Evolutionary conservation across 495 filamentous ascomycete genomes (phyloP).

Genomic region (Trichoderma erinaceum): DNA sequence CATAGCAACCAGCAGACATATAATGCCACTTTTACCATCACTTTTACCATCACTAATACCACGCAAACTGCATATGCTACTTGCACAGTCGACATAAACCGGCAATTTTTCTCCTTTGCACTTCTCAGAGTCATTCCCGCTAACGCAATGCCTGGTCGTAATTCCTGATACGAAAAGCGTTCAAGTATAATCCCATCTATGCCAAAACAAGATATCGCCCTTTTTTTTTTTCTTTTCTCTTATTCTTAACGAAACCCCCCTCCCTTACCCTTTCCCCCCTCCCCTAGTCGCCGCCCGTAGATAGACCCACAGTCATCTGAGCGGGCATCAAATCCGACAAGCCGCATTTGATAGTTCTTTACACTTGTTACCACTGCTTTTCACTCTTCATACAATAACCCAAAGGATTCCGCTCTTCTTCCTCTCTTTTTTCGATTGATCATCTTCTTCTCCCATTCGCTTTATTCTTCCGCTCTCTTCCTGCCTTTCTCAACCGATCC

Average conservation of each 20-base stretch:
- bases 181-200: too few species aligned
- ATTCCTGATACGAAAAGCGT: not conserved
- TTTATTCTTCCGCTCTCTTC: too few species aligned
- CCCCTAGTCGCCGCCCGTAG: constrained; percentile 2
- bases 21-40: too few species aligned
- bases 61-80: too few species aligned
- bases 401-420: not conserved
- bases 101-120: too few species aligned
- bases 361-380: not conserved
- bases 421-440: not conserved
- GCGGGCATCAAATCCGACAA: not conserved
- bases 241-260: not conserved
- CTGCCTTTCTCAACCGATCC: too few species aligned
- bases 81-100: too few species aligned
- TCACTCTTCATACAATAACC: not conserved
- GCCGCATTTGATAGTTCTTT: not conserved
- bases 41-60: too few species aligned
- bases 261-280: not conserved
- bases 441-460: too few species aligned
- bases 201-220: not conserved
- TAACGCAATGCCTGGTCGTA: not conserved
- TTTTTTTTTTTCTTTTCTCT: not conserved
- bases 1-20: too few species aligned
- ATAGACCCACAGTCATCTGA: constrained; percentile 10
- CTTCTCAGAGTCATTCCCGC: not conserved